These are phyloP conservation scores for Cadophora sp. DNA, from an alignment of 2,329 filamentous ascomycete species.

Conservation along the genomic window DNA sequence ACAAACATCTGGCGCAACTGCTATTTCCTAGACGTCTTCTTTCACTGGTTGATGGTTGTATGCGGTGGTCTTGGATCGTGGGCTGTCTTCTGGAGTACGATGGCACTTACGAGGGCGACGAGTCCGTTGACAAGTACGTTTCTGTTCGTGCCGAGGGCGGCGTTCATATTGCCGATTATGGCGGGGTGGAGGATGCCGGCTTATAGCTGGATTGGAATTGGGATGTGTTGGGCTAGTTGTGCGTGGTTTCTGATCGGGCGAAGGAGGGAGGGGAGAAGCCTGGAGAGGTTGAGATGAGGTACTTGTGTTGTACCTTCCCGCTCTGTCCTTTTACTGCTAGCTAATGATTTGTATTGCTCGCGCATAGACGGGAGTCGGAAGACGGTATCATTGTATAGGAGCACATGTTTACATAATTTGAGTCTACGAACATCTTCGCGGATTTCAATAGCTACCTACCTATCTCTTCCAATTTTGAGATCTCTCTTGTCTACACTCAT, in stretches of 20 bases:
- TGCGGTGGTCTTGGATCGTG: constrained; percentile 55
- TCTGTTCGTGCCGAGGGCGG: constrained; percentile 54
- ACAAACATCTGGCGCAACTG: constrained; percentile 56
- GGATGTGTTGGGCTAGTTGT: constrained; percentile 56
- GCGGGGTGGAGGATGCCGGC: constrained; percentile 54
- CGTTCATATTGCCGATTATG: constrained; percentile 55
- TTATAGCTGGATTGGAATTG: constrained; percentile 58
- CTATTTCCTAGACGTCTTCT: constrained; percentile 60
- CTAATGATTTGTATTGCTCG: neutral
- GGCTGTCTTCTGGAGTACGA: constrained; percentile 54
- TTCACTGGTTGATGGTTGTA: constrained; percentile 60
- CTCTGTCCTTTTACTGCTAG: neutral
- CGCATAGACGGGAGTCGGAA: neutral
- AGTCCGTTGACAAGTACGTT: constrained; percentile 57
- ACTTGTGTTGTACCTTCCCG: too few species aligned
- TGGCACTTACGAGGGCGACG: constrained; percentile 56
- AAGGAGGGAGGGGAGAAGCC: constrained; percentile 46
- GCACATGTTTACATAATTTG: too few species aligned
- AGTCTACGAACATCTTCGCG: neutral
- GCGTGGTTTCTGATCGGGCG: constrained; percentile 55
- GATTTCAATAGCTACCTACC: too few species aligned
- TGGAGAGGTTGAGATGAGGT: constrained; percentile 30
- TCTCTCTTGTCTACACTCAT: too few species aligned
- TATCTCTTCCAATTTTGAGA: too few species aligned
- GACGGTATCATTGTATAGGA: neutral